Percentiles rank a stretch among this genome's conserved stretches.
These are phyloP conservation scores for Haplosporangium sp. DNA, from an alignment of 371 early-diverging fungal genomes.

Conservation along the genomic window DNA sequence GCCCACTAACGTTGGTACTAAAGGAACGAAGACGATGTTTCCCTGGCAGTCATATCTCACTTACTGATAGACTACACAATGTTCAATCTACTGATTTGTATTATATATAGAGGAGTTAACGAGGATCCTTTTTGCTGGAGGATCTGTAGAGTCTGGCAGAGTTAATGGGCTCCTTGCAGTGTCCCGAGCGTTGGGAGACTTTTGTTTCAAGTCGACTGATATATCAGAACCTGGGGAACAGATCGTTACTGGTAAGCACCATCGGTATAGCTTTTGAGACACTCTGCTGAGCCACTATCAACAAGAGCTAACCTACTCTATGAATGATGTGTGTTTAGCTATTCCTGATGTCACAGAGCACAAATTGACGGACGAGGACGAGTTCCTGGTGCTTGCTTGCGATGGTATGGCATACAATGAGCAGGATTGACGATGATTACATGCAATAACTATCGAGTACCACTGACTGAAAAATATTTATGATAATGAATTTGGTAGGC, in stretches of 20 bases:
- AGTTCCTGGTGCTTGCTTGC: slow-evolving; percentile 95
- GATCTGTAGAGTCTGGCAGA: slow-evolving; percentile 94
- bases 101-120: slow-evolving; percentile 68
- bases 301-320: neutral
- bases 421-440: too few species aligned
- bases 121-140: slow-evolving; percentile 90
- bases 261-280: neutral
- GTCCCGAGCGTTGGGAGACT: slow-evolving; percentile 96
- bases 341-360: slow-evolving; percentile 83
- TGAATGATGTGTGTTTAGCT: slow-evolving; percentile 55
- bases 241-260: slow-evolving; percentile 82
- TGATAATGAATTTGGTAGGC: too few species aligned
- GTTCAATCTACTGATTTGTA: neutral
- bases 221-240: slow-evolving; percentile 85
- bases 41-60: neutral
- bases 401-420: slow-evolving; percentile 93
- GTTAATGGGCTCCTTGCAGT: slow-evolving; percentile 98
- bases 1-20: slow-evolving; percentile 74
- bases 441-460: too few species aligned
- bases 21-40: neutral
- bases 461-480: too few species aligned
- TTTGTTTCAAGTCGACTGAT: slow-evolving; percentile 90
- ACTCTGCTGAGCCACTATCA: too few species aligned
- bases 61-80: neutral
- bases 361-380: slow-evolving; percentile 75